These are phyloP conservation scores for Cryptococcus jaspeensis DNA, from an alignment of 1,284 basidiomycete species.

Conservation along the genomic window DNA sequence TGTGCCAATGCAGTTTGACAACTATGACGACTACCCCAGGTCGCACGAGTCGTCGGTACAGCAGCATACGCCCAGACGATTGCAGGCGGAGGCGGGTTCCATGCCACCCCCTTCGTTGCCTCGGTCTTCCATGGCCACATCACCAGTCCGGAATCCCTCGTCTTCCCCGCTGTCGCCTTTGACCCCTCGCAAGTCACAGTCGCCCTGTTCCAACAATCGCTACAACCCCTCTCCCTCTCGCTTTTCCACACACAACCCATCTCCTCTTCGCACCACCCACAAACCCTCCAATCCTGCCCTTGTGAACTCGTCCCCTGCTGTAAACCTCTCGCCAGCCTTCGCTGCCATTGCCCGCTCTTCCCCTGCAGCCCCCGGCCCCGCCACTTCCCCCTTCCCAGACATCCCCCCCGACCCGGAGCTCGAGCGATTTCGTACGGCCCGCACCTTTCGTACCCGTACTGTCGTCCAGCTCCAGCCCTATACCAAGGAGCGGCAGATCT, in stretches of 20 bases:
- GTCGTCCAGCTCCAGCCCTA: slow-evolving; percentile 50
- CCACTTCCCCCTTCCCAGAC: background rate
- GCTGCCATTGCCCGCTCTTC: slow-evolving; percentile 2
- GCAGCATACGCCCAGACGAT: no score
- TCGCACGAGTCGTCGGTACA: no score
- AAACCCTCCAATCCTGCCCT: background rate
- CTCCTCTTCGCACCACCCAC: background rate
- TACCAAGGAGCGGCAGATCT: slow-evolving; percentile 46
- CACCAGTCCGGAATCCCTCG: background rate
- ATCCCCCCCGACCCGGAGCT: slow-evolving; percentile 34
- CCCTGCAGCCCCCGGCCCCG: background rate
- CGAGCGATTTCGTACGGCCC: slow-evolving; percentile 40
- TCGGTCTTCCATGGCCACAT: background rate
- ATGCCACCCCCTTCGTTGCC: background rate
- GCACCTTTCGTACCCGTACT: slow-evolving; percentile 50
- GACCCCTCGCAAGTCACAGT: no score
- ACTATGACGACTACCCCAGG: no score
- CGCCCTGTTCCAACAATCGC: background rate
- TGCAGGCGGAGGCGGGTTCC: background rate
- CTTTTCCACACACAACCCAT: background rate
- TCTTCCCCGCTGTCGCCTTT: background rate
- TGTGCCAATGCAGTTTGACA: no score
- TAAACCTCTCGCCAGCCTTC: slow-evolving; percentile 6
- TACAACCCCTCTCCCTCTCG: background rate
- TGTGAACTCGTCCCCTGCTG: slow-evolving; percentile 4